Conservation (phyloP, 331 rosid species). For the Quercus lobata region DNA sequence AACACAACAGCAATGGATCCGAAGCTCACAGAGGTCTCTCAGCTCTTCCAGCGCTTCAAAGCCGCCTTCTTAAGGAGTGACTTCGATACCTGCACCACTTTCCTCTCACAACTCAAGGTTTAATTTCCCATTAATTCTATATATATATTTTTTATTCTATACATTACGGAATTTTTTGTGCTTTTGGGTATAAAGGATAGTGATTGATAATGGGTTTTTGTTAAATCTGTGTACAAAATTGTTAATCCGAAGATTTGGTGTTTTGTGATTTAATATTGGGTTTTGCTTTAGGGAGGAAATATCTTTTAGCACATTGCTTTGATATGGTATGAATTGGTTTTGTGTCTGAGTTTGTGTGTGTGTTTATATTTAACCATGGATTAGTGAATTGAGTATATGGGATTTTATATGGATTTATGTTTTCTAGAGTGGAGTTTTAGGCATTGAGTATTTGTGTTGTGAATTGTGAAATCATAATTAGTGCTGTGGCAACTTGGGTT, state of each 20-base stretch:
- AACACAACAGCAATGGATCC: constrained; percentile 51
- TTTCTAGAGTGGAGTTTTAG: not conserved
- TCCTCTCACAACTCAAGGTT: constrained; percentile 86
- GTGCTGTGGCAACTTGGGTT: not conserved
- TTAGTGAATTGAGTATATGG: not conserved
- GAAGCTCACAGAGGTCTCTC: constrained; percentile 67
- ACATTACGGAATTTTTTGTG: not conserved
- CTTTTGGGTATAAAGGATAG: not conserved
- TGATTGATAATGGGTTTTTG: not conserved
- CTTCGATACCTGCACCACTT: constrained; percentile 33
- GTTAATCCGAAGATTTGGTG: not conserved
- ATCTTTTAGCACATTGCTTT: not conserved
- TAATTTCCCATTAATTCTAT: too few species aligned
- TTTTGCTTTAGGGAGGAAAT: not conserved
- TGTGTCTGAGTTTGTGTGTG: too few species aligned
- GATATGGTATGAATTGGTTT: not conserved
- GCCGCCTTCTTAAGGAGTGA: constrained; percentile 62
- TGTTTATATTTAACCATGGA: not conserved
- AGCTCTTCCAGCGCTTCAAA: constrained; percentile 76
- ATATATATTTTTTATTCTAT: not conserved
- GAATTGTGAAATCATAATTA: not conserved
- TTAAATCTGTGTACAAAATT: not conserved
- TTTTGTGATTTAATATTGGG: not conserved
- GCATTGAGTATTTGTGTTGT: not conserved
- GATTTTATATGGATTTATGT: not conserved